Evolutionary conservation across 2,329 filamentous ascomycete genomes (phyloP).

Genomic region (Colletotrichum siamense): DNA sequence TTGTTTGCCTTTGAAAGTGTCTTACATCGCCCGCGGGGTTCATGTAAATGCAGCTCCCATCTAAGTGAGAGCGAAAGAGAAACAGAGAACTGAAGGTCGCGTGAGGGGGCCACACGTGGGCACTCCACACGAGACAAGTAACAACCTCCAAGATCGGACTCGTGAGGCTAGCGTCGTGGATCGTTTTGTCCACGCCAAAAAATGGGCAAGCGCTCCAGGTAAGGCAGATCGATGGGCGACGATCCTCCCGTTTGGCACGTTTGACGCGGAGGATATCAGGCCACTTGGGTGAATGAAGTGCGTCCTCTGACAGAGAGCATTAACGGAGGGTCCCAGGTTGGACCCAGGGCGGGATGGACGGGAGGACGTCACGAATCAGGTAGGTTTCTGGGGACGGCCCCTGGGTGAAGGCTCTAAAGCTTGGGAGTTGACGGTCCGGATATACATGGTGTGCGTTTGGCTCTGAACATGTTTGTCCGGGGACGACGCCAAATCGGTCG

Average conservation of each 20-base stretch:
- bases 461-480: neutral
- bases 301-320: neutral
- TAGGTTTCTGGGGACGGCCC: neutral
- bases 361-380: slow-evolving; percentile 9
- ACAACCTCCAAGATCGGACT: neutral
- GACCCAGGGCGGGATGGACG: neutral
- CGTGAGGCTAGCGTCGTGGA: neutral
- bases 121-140: neutral
- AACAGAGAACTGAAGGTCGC: neutral
- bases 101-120: neutral
- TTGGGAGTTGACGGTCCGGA: neutral
- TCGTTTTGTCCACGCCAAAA: neutral
- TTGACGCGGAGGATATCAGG: neutral
- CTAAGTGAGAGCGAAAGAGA: neutral
- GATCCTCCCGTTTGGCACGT: neutral
- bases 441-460: neutral
- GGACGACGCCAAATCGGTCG: neutral
- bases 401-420: neutral
- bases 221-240: neutral
- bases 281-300: neutral
- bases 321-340: neutral
- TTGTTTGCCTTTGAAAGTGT: neutral
- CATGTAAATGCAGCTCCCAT: neutral
- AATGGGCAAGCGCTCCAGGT: neutral
- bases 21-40: neutral